A percentile compares a stretch with the other conserved stretches of the same genome.
phyloP scores from a whole-genome alignment of 768 basidiomycete genomes.

The Rubroboletus satanas region DNA sequence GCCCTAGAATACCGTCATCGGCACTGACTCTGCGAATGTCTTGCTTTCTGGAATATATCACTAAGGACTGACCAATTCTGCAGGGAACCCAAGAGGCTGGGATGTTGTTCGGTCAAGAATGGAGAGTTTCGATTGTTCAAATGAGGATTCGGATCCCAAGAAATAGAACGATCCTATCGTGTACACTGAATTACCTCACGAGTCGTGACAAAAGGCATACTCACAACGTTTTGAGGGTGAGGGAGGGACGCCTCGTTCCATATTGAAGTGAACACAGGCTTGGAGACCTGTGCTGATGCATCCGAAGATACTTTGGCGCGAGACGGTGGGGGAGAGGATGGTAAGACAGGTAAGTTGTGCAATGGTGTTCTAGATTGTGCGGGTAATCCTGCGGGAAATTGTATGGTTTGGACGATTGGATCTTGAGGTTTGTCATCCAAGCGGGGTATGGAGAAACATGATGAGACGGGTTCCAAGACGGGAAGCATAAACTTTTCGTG shows the following conservation, averaged over 20 bases:
- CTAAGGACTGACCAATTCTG: constrained; percentile 50
- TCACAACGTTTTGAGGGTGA: constrained; percentile 11
- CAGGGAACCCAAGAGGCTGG: constrained; percentile 49
- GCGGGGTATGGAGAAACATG: constrained; percentile 59
- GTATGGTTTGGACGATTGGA: constrained; percentile 64
- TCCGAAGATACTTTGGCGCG: not conserved
- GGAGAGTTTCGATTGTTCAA: constrained; percentile 41
- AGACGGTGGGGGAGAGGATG: not conserved
- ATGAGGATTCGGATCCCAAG: constrained; percentile 55
- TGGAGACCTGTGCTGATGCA: not conserved
- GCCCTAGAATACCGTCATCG: constrained; percentile 38
- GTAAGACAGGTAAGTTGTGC: not conserved
- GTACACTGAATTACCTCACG: constrained; percentile 2
- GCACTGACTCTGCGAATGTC: not conserved
- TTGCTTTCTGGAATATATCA: not conserved
- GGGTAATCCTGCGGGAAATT: constrained; percentile 27
- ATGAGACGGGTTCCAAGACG: constrained; percentile 38
- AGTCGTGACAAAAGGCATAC: constrained; percentile 1
- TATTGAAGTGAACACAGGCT: not conserved
- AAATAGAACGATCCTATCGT: constrained; percentile 46
- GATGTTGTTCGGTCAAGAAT: constrained; percentile 68
- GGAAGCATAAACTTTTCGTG: constrained; percentile 18
- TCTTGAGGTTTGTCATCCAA: constrained; percentile 73
- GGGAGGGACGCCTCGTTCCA: constrained; percentile 20
- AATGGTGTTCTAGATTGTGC: not conserved